Base-by-base conservation (phyloP, 2,329 filamentous ascomycete genomes). In the Ophiostoma sp. region DNA sequence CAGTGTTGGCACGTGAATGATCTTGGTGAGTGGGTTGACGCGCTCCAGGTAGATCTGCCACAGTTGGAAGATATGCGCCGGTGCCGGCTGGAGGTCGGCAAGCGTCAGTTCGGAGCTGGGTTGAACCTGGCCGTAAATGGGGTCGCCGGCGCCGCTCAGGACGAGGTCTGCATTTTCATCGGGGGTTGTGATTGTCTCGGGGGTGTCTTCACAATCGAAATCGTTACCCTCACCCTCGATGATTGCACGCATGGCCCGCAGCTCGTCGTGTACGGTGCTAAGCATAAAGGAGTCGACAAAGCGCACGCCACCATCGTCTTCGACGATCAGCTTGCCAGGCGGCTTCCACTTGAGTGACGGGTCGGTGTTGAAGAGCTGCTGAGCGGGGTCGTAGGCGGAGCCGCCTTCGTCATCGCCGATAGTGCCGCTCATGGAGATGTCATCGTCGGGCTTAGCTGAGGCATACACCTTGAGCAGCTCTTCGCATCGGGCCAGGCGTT, bases 21-120 rank as follows among this genome's bases (percentile, higher is more conserved):
- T 78, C 75, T 93, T 93, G 72, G 87, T 85, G 63, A 92, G 76
- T 0, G 90, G 90, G 73, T 93, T 90, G 68, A 93, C 87, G 70
- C 91, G 87, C 65, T 91, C 87, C 5, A 92, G 79, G 72, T 89
- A 93, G 8, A 86, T 80, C 75, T 92, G 88, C 91, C 91, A 94
- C 5, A 94, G 81, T 66, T 83, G 83, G 73, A 91, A 87, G 40
- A 90, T 84, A 45, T 91, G 86, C 12, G 85, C 82, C 0, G 87
- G 84, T 4, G 85, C 80, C 0, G 91, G 90, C 72, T 89, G 87
- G 74, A 90, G 78, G 14, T 83, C 80, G 66, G 83, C 80, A 14
- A 79, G 73, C 62, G 76, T 80, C 40, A 76, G 74, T 4, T 76
- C 75, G 3, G 72, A 5, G 76, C 75, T 7, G 76, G 42, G 79